Conservation (phyloP, 352 stramenopile genomes). For the Phytophthora vignae region DNA sequence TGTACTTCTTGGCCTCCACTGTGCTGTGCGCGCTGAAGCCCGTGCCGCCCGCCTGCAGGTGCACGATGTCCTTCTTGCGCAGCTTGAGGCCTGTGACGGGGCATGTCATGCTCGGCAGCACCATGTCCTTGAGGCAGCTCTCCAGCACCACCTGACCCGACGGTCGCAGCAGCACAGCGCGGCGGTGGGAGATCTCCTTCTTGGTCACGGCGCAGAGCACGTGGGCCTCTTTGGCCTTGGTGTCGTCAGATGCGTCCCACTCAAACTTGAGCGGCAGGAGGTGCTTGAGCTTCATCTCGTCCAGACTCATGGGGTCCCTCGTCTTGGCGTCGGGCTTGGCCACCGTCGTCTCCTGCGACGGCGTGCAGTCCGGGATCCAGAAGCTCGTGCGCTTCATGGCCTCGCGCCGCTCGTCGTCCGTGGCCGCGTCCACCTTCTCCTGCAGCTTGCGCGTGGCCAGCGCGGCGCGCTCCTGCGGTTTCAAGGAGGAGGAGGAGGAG, state of each 20-base stretch:
- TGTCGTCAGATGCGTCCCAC: conserved; percentile 44
- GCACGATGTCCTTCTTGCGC: conserved; percentile 87
- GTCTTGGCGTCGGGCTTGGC: conserved; percentile 77
- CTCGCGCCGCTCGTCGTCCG: conserved; percentile 72
- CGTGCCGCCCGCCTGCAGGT: conserved; percentile 77
- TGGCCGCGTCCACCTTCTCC: conserved; percentile 81
- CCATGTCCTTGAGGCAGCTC: conserved; percentile 85
- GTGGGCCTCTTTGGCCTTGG: conserved; percentile 12
- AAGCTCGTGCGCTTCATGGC: conserved; percentile 88
- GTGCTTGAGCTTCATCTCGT: conserved; percentile 89
- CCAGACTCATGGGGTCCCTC: conserved; percentile 83
- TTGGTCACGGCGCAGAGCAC: conserved; percentile 84
- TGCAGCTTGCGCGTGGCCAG: conserved; percentile 54
- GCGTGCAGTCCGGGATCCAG: conserved; percentile 89
- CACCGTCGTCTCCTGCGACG: conserved; percentile 56
- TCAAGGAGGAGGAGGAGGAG: not conserved
- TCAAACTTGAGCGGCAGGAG: conserved; percentile 89
- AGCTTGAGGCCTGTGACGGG: conserved; percentile 86
- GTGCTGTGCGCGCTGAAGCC: conserved; percentile 87
- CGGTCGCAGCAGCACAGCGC: conserved; percentile 76
- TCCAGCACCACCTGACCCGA: conserved; percentile 85
- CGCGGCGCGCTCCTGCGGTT: conserved; percentile 1
- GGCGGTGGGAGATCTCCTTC: conserved; percentile 85
- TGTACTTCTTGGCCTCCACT: conserved; percentile 90
- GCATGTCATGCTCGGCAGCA: conserved; percentile 87